These are phyloP conservation scores for Lathyrus sativus DNA, from an alignment of 306 rosid genomes.

Conservation along the genomic window DNA sequence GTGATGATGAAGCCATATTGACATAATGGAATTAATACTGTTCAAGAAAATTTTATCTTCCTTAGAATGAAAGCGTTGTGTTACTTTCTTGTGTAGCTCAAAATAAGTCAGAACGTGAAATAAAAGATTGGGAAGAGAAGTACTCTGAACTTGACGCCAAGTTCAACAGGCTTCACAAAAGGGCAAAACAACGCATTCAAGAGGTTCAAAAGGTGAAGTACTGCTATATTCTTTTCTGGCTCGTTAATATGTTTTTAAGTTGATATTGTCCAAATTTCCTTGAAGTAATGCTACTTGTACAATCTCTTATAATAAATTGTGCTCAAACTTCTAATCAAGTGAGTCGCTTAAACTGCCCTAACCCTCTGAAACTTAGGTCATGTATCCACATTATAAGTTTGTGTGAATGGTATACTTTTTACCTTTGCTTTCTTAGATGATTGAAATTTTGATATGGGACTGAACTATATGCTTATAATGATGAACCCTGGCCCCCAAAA, in stretches of 20 bases:
- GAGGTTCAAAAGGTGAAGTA: constrained; percentile 82
- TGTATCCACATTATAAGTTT: constrained; percentile 8
- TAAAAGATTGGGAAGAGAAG: constrained; percentile 90
- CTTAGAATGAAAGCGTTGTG: constrained; percentile 43
- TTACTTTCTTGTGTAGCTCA: constrained; percentile 59
- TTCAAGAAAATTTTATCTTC: constrained; percentile 27
- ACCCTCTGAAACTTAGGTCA: constrained; percentile 1
- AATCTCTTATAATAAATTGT: constrained; percentile 7
- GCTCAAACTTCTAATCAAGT: constrained; percentile 22
- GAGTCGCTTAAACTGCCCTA: background rate
- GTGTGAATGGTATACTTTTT: constrained; percentile 12
- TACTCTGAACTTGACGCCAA: constrained; percentile 89
- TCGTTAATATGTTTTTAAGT: constrained; percentile 5
- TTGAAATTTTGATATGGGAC: constrained; percentile 21
- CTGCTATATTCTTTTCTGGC: constrained; percentile 30
- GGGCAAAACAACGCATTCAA: constrained; percentile 99
- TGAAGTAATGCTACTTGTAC: constrained; percentile 13
- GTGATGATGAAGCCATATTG: constrained; percentile 7
- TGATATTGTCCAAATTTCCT: constrained; percentile 30
- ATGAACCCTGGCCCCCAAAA: background rate
- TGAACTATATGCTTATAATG: constrained; percentile 27
- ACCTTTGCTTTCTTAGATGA: constrained; percentile 34
- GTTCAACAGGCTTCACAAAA: constrained; percentile 89
- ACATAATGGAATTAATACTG: constrained; percentile 17
- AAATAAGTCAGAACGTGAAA: constrained; percentile 74